Evolutionary conservation across 2,329 filamentous ascomycete species (phyloP).

Genomic region (Trichoderma simmonsii): DNA sequence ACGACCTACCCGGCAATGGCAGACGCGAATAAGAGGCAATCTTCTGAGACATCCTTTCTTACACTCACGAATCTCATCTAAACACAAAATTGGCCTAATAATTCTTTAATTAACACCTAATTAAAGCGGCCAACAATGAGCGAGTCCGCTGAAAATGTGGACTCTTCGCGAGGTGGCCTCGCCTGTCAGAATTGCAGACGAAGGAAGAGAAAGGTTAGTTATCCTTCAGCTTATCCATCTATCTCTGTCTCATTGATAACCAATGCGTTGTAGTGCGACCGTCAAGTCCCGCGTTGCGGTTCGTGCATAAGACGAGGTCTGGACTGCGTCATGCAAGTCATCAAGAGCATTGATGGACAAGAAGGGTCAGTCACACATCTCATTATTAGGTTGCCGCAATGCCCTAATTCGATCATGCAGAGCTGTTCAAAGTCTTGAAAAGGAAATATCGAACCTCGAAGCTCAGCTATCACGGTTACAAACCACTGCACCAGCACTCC

Average conservation of each 20-base stretch:
- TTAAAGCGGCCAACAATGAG: not conserved
- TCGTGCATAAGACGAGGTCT: slow-evolving; percentile 7
- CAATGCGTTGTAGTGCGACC: not conserved
- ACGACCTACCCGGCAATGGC: not conserved
- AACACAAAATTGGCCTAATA: not conserved
- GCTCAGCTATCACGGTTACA: slow-evolving; percentile 8
- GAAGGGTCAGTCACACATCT: slow-evolving; percentile 7
- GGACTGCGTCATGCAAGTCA: slow-evolving; percentile 11
- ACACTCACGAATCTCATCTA: not conserved
- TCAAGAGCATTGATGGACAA: not conserved
- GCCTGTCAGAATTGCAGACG: slow-evolving; percentile 15
- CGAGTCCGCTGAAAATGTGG: not conserved
- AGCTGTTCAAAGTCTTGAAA: not conserved
- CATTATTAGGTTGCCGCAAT: not conserved
- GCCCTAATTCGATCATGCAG: not conserved
- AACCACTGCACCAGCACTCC: not conserved
- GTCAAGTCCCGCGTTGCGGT: slow-evolving; percentile 8
- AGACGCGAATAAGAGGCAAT: not conserved
- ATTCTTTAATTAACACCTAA: not conserved
- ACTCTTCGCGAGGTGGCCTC: not conserved
- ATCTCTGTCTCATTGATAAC: not conserved
- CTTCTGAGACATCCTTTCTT: not conserved
- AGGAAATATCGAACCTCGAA: slow-evolving; percentile 7
- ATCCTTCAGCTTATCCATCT: not conserved
- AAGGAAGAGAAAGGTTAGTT: slow-evolving; percentile 3